Conservation (phyloP, 2,329 filamentous ascomycete species). For the Talaromyces sp. region DNA sequence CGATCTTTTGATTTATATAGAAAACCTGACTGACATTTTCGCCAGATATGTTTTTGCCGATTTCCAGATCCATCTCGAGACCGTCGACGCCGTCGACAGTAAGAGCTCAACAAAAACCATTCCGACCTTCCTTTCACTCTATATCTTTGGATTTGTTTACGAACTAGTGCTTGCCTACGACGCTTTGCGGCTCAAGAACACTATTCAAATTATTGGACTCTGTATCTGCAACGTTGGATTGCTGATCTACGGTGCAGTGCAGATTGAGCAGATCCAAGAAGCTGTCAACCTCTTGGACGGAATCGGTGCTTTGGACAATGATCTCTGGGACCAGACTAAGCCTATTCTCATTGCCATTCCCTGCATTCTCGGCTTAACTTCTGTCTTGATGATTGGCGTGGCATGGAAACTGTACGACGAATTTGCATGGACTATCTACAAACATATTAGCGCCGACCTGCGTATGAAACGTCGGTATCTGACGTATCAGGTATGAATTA, state of each 20-base stretch:
- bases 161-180: constrained; percentile 88
- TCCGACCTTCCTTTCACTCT: constrained; percentile 89
- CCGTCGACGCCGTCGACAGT: constrained; percentile 30
- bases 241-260: constrained; percentile 86
- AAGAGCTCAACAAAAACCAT: constrained; percentile 59
- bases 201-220: constrained; percentile 94
- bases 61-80: constrained; percentile 61
- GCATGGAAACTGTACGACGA: constrained; percentile 97
- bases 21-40: neutral
- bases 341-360: constrained; percentile 83
- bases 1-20: neutral
- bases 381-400: constrained; percentile 67
- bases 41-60: constrained; percentile 80
- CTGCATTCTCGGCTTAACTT: constrained; percentile 72
- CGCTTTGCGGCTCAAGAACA: constrained; percentile 90
- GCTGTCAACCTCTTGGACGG: constrained; percentile 58
- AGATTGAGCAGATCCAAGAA: constrained; percentile 81
- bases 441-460: constrained; percentile 96
- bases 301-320: constrained; percentile 41
- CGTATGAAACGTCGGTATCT: constrained; percentile 95
- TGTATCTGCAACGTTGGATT: constrained; percentile 90
- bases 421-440: constrained; percentile 99
- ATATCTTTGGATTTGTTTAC: constrained; percentile 97
- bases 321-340: constrained; percentile 65
- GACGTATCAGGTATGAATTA: constrained; percentile 79